Evolutionary conservation across 1,139 yeast species (phyloP), one percentile per base, ranked within the genome.

Genomic region (Kluyveromyces sp.): DNA sequence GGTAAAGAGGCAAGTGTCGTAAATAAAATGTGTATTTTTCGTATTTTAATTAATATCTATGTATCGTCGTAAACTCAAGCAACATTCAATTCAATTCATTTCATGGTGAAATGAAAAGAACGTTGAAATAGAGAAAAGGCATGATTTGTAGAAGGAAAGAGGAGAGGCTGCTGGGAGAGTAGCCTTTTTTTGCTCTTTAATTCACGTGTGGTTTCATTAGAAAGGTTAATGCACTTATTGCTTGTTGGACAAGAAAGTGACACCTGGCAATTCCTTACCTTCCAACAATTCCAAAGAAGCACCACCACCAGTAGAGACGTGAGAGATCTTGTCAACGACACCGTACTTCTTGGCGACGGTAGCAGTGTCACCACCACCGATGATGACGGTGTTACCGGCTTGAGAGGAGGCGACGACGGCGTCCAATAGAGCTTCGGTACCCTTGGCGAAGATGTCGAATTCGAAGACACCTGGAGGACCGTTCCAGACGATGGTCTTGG

Each of bases 401-500:
- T 79, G 81, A 61, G 90, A 87, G 54, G 95, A 85, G 68, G 78
- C 75, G 60, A 88, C 95, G 64, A 83, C 82, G 59, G 92, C 95
- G 57, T 83, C 94, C 64, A 90, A 79, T 72, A 89, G 74, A 51
- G 87, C 71, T 76, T 88, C 85, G 67, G 97, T 90, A 73, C 97
- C 97, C 52, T 72, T 71, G 58, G 96, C 83, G 67, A 90, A 90
- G 65, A 78, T 78, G 56, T 87, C 96, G 66, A 90, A 89, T 76
- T 90, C 97, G 68, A 90, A 90, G 63, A 90, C 97, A 78, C 97
- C 97, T 71, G 97, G 96, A 54, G 97, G 97, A 68, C 97, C 97
- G 76, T 90, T 90, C 97, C 97, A 90, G 65, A 90, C 90, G 65
- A 90, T 90, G 64, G 97, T 92, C 81, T 89, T 88, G 60, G 97